Evolutionary conservation across 129 eudicot species (phyloP), one percentile per base, ranked within the genome.

Genomic region (Flaveria bidentis): DNA sequence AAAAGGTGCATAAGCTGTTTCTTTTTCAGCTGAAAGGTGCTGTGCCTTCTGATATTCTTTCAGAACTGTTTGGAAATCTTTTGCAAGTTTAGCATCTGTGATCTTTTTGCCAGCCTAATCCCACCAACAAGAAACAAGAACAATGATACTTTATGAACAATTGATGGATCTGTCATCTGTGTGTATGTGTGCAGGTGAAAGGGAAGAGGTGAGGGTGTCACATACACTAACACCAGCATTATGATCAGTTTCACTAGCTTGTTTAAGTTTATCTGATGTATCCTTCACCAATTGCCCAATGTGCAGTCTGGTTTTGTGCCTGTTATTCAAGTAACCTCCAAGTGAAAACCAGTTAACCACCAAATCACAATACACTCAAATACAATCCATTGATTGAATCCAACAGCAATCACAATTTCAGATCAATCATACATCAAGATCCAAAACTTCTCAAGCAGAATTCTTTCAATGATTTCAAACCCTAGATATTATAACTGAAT

Each of bases 51-150:
- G 87, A 77, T 83, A 91, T 46, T 91, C 97, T 83, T 85, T 82
- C 6, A 91, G 85, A 73, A 91, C 89, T 15, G 92, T 66, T 82
- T 88, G 88, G 45, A 85, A 88, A 64, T 91, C 97, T 63, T 85
- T 88, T 64, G 97, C 85, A 79, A 91, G 91, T 75, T 91, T 91
- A 77, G 89, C 91, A 84, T 88, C 97, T 46, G 97, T 77, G 55
- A 91, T 87, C 76, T 91, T 91, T 88, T 87, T 76, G 76, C 78
- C 73, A 68, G 87, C 97, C 91, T 80, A 16, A 67, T 73, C 58
- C 41, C 67, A 52, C 60, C 69, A 72, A 14, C n/a, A 70, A 46
- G 18, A 30, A 77, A 47, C 28, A 47, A 18, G 41, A 18, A 28
- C 11, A 56, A 7, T 5, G n/a, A 57, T 36, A 28, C 45, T 44